Base-by-base conservation (phyloP, 257 asterid genomes). In the Capsicum chinense region DNA sequence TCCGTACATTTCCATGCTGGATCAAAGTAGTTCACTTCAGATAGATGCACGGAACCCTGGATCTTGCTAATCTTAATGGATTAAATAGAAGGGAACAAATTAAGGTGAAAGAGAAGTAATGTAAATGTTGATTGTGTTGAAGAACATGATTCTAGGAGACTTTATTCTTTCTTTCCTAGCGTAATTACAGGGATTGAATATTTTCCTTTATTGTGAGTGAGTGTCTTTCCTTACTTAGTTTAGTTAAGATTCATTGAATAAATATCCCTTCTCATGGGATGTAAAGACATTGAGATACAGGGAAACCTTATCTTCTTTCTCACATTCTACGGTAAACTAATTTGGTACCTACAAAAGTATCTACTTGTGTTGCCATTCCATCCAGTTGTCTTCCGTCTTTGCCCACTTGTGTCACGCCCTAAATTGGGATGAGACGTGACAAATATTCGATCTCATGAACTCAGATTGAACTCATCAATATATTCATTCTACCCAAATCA, bases 201-300 rank as follows among this genome's bases (percentile, higher is more conserved):
- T 67, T 67, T 67, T 67, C 13, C 37, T 35, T 35, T 67, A 37
- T 37, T 35, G 76, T 35, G 37, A 67, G 37, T 14, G 6, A 68
- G 42, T 68, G 76, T 37, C 52, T 68, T 69, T 69, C 79, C 79
- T 69, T 69, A 68, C 79, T 69, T 68, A 69, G 26, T 26, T 26
- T 26, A 26, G 8, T 39, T 39, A 15, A 54, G 19, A 47, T 69
- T 6, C 54, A 39, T 39, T 16, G 56, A 3, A 69, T 39, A 39
- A 69, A 21, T 42, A 69, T 33, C 79, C 56, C 79, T 39, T 69
- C 56, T 39, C 33, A 8, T 60, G 35, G 9, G 67, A 60, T 60
- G 64, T 58, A 58, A 58, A 58, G 64, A 17, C 64, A 5, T 12
- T 56, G 59, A 19, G 66, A n/a, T n/a, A n/a, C 26, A 59, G 12